Evolutionary conservation across 495 filamentous ascomycete species (phyloP), one percentile per base, ranked within the genome.

Genomic region (Hypoxylon rickii): DNA sequence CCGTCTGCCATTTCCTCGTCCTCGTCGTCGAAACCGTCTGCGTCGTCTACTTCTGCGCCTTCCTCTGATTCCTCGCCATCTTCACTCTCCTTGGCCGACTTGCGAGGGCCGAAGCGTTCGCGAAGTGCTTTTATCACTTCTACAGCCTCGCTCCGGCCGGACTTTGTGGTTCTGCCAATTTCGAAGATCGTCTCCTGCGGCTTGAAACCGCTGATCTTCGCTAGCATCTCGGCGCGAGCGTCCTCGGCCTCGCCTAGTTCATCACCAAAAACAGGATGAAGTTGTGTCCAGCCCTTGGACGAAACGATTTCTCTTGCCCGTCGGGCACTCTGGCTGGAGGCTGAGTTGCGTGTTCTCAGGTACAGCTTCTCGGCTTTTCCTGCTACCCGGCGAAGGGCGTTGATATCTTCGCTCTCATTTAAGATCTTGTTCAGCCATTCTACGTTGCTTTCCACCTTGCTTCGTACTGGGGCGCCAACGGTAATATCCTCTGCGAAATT

Each of bases 171-270:
- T 49, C 86, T 85, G 2, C 91, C 88, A 55, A 96, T 85, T 68
- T 99, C 94, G 64, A 99, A 97, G 17, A 99, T 86, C 0, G 94
- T 96, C 65, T 99, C 95, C 42, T 85, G 79, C 1, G 94, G 94
- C 61, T 91, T 81, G 74, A 92, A 97, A 1, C 84, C 85, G 59
- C 89, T 89, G 40, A 99, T 87, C 20, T 85, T 83, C 32, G 87
- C 86, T 2, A 99, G 78, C 86, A 99, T 93, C 45, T 85, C 84
- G 31, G 89, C 85, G 5, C 93, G 82, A 55, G 88, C 87, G 18
- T 80, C 76, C 61, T 93, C 88, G 11, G 79, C 72, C 12, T 79
- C 66, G 29, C 83, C 83, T 1, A 78, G 72, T 10, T 85, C 79
- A 37, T 88, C 79, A 12, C 83, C 84, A 70, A 97, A 97, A 0